Base-by-base conservation (phyloP, 225 moss, liverwort and hornwort genomes). In the Antitrichia curtipendula region DNA sequence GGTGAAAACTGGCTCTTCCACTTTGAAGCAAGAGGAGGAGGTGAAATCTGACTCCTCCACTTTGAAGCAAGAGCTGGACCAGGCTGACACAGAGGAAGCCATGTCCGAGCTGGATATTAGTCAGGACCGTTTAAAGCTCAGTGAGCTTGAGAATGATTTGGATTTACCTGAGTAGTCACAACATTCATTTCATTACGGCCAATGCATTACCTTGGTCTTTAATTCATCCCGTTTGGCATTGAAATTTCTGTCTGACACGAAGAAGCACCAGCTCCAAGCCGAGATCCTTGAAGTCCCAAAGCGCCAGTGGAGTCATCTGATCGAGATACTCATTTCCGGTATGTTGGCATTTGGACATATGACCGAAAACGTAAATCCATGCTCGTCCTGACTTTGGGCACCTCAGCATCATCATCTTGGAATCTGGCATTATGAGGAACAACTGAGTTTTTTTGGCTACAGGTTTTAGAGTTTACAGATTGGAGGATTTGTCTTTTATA, bases 141-240 rank as follows among this genome's bases (percentile, higher is more conserved):
- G 69, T 38, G 86, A 79, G 38, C 7, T 80, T 29, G 80, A 60
- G 59, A 80, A 80, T 43, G 60, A 80, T 13, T 20, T 83, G 68
- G 83, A 91, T 54, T 80, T 88, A 41, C 86, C 86, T 10, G 90
- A 90, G 84, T 91, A 90, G 80, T 25, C 41, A 8, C 54, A 59
- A 20, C 38, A 85, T 50, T 84, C 20, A n/a, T 69, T 31, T 68
- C 76, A 11, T 65, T 43, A 58, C 74, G 56, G 38, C 87, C 50
- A 41, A 49, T 36, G 49, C 59, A 58, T 62, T 19, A 72, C 50
- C 74, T 75, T 76, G 50, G 36, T n/a, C 24, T 76, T 54, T 15
- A 23, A 52, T 75, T 68, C 23, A 32, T 64, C 25, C 54, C 64
- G 43, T 45, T 78, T 62, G 23, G 6, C 63, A 80, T 74, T 83